These are phyloP conservation scores for Endocarpon pusillum DNA, from an alignment of 495 filamentous ascomycete genomes.

Conservation along the genomic window DNA sequence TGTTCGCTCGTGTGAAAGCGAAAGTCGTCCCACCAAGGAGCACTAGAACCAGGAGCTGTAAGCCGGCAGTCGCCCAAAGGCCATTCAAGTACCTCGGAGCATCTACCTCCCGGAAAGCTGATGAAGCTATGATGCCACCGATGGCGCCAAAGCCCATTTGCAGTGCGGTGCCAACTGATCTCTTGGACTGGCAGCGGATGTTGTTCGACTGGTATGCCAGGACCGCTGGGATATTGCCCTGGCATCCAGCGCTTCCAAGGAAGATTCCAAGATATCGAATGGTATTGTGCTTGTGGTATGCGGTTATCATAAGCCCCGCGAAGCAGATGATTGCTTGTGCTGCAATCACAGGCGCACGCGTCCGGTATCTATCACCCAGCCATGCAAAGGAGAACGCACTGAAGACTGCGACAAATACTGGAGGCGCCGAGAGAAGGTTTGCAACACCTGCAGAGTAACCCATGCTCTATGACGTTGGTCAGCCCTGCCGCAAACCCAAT, in stretches of 20 bases:
- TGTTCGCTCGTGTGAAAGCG: too few relatives aligned
- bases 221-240: conserved; percentile 37
- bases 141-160: conserved; percentile 38
- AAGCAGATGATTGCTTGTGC: conserved; percentile 20
- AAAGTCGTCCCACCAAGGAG: too few relatives aligned
- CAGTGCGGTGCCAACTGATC: conserved; percentile 21
- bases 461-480: too few relatives aligned
- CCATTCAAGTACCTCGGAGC: conserved; percentile 25
- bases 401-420: conserved; percentile 21
- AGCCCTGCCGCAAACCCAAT: too few relatives aligned
- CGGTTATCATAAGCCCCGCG: conserved; percentile 12
- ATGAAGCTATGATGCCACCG: conserved; percentile 38
- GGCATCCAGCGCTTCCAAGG: conserved; percentile 28
- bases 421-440: conserved; percentile 28
- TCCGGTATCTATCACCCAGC: conserved; percentile 28
- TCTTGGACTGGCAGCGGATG: conserved; percentile 9
- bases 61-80: too few relatives aligned
- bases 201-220: conserved; percentile 11
- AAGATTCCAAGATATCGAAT: conserved; percentile 38
- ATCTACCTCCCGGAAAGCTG: conserved; percentile 21
- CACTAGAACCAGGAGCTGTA: too few relatives aligned
- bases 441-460: conserved; percentile 25
- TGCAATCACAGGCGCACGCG: conserved; percentile 32
- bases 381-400: conserved; percentile 22
- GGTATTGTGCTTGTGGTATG: too few relatives aligned